A percentile compares a stretch with the other conserved stretches of the same genome.
Conservation (phyloP, 371 early-diverging fungal genomes). For the Haplosporangium sp. region DNA sequence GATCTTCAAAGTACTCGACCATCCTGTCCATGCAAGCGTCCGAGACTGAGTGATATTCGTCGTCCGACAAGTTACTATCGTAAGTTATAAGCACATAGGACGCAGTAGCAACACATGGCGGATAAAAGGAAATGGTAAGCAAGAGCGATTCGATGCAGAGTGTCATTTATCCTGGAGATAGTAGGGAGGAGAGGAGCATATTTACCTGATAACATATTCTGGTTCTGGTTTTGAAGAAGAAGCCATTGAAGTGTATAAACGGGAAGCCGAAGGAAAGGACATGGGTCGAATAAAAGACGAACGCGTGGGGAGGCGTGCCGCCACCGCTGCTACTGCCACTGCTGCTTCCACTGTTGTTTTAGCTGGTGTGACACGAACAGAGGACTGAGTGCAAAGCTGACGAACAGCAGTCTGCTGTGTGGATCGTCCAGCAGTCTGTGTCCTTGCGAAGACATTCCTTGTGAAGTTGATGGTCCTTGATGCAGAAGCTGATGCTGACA, state of each 20-base stretch:
- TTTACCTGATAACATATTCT: slow-evolving; percentile 28
- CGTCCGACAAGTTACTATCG: slow-evolving; percentile 62
- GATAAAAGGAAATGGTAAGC: too few species aligned
- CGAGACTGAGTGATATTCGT: slow-evolving; percentile 77
- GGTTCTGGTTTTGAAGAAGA: slow-evolving; percentile 22
- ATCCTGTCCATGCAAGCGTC: slow-evolving; percentile 78
- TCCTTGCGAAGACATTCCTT: slow-evolving; percentile 9
- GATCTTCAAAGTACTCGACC: slow-evolving; percentile 78
- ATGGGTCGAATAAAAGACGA: too few species aligned
- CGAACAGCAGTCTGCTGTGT: not conserved
- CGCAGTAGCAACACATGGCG: too few species aligned
- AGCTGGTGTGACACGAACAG: not conserved
- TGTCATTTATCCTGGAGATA: too few species aligned
- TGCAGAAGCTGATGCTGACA: slow-evolving; percentile 1
- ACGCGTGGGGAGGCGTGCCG: slow-evolving; percentile 5
- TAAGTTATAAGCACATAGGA: too few species aligned
- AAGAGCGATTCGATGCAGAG: too few species aligned
- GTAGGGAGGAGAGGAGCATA: too few species aligned
- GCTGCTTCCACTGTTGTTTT: not conserved
- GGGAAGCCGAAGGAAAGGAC: not conserved
- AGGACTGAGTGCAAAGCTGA: not conserved
- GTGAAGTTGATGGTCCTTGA: slow-evolving; percentile 1
- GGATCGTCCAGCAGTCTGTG: not conserved
- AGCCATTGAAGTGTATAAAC: slow-evolving; percentile 4
- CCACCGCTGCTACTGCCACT: not conserved